Evolutionary conservation across 1,284 basidiomycete genomes (phyloP).

Genomic region (Boletellus deceptivus): DNA sequence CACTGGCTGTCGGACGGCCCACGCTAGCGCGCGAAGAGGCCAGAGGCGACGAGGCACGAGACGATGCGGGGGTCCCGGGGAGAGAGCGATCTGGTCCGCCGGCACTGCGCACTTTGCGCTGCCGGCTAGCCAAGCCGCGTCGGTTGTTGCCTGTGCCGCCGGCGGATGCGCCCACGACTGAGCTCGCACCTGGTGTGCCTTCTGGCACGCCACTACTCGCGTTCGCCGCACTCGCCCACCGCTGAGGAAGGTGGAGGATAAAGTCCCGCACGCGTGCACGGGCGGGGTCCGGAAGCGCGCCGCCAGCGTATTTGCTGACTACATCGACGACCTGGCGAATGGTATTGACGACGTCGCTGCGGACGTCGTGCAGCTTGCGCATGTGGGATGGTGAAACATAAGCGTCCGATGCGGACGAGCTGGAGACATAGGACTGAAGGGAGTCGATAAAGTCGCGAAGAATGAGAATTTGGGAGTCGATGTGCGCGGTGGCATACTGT

Average conservation of each 20-base stretch:
- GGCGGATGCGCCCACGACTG: slow-evolving; percentile 39
- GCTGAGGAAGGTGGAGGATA: slow-evolving; percentile 77
- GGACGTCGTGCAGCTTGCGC: slow-evolving; percentile 68
- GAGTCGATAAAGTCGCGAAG: slow-evolving; percentile 79
- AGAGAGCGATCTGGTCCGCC: slow-evolving; percentile 33
- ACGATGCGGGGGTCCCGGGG: slow-evolving; percentile 30
- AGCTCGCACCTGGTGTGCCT: slow-evolving; percentile 28
- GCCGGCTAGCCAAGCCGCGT: slow-evolving; percentile 16
- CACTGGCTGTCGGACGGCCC: slow-evolving; percentile 45
- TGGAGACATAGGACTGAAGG: slow-evolving; percentile 47
- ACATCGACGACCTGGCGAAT: slow-evolving; percentile 88
- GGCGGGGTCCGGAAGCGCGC: slow-evolving; percentile 82
- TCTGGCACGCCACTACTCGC: slow-evolving; percentile 21
- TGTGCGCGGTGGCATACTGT: slow-evolving; percentile 86
- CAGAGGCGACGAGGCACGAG: slow-evolving; percentile 30
- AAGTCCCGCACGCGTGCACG: slow-evolving; percentile 74
- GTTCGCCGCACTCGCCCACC: slow-evolving; percentile 59
- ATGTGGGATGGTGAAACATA: slow-evolving; percentile 54
- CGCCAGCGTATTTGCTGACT: slow-evolving; percentile 83
- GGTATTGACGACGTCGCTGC: slow-evolving; percentile 81
- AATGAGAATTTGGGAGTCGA: slow-evolving; percentile 83
- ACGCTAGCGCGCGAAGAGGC: slow-evolving; percentile 24
- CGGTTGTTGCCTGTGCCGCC: slow-evolving; percentile 30
- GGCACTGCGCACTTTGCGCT: slow-evolving; percentile 31
- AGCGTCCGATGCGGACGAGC: slow-evolving; percentile 29